A percentile compares a stretch with the other conserved stretches of the same genome.
Conservation (phyloP, 2,329 filamentous ascomycete species). For the Aplosporella prunicola region DNA sequence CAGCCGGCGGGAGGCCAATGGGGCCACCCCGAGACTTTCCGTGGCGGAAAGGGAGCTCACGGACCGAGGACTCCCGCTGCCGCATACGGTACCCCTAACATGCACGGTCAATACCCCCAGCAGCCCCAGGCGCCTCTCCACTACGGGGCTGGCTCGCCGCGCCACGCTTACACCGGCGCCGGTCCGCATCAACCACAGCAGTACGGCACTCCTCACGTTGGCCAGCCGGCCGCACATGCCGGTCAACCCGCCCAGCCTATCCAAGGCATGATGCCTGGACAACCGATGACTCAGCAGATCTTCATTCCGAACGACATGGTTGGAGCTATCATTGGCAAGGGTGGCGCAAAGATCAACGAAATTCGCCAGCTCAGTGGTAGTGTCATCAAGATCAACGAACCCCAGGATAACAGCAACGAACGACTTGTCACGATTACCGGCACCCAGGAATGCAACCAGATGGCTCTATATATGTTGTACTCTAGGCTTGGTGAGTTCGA, state of each 20-base stretch:
- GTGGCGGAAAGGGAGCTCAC: conserved; percentile 36
- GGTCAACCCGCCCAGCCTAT: conserved; percentile 68
- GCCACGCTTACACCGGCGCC: conserved; percentile 64
- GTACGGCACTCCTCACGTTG: conserved; percentile 47
- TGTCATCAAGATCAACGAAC: conserved; percentile 99
- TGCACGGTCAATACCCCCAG: conserved; percentile 53
- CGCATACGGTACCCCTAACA: conserved; percentile 61
- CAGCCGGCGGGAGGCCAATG: conserved; percentile 89
- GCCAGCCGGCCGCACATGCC: conserved; percentile 48
- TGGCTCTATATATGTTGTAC: conserved; percentile 99
- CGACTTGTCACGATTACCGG: conserved; percentile 94
- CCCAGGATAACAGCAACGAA: conserved; percentile 98
- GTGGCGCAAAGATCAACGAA: conserved; percentile 98
- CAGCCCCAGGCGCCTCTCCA: conserved; percentile 58
- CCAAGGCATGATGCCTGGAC: conserved; percentile 59
- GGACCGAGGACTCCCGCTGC: conserved; percentile 62
- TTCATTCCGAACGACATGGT: conserved; percentile 99
- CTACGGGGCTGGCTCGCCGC: conserved; percentile 64
- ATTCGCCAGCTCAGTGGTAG: conserved; percentile 94
- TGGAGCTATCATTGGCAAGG: conserved; percentile 96
- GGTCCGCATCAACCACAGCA: conserved; percentile 69
- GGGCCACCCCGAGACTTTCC: conserved; percentile 70
- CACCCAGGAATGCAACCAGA: conserved; percentile 96
- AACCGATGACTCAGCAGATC: conserved; percentile 92
- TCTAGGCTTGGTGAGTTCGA: conserved; percentile 87